phyloP scores from a whole-genome alignment of 805 yeast species.

The Maudiozyma turicensis region DNA sequence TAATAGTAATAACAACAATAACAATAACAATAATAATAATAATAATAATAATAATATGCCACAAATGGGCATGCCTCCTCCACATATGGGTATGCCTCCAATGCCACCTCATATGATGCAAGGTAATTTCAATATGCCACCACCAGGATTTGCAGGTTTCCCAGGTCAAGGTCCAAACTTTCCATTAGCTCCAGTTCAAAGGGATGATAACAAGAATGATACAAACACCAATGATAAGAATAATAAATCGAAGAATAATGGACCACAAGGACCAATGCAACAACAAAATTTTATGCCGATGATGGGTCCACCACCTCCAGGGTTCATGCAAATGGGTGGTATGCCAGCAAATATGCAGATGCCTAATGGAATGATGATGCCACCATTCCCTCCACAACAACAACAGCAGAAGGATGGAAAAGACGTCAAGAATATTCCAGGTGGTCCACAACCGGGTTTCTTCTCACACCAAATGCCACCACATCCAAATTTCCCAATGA shows the following conservation, averaged over 20 bases:
- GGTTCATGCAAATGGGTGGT: conserved; percentile 21
- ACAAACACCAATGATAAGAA: conserved; percentile 1
- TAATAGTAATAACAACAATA: not conserved
- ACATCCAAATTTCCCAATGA: not conserved
- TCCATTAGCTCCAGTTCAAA: not conserved
- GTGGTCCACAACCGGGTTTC: conserved; percentile 9
- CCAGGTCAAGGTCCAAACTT: conserved; percentile 2
- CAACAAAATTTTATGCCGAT: conserved; percentile 21
- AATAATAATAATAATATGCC: not conserved
- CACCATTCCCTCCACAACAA: conserved; percentile 1
- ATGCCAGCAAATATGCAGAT: conserved; percentile 21
- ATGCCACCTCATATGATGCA: conserved; percentile 3
- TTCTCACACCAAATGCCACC: conserved; percentile 13
- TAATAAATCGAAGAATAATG: not conserved
- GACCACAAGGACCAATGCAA: conserved; percentile 1
- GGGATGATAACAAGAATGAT: not conserved
- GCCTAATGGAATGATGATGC: conserved; percentile 7
- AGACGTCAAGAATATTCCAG: not conserved
- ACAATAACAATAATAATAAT: not conserved
- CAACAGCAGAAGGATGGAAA: not conserved
- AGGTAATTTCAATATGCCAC: conserved; percentile 1
- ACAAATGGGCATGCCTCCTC: not conserved
- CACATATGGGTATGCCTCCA: conserved; percentile 1
- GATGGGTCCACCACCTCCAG: conserved; percentile 23
- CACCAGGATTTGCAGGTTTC: conserved; percentile 6